phyloP scores from a whole-genome alignment of 495 filamentous ascomycete genomes.

The Penicillium macrosclerotiorum region DNA sequence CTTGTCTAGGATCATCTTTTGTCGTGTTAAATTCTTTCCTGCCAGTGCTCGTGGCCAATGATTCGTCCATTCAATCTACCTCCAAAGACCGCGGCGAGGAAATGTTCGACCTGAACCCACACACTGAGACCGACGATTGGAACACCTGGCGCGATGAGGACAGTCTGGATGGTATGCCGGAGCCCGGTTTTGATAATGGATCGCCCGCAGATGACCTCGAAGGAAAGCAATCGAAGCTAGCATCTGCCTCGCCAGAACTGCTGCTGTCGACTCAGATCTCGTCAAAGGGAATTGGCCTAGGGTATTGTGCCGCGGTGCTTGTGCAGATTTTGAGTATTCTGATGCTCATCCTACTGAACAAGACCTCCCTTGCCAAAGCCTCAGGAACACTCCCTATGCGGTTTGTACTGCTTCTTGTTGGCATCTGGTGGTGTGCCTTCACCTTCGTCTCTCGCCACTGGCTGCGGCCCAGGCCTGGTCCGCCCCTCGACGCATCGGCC shows the following conservation, averaged over 20 bases:
- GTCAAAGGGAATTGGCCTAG: conserved; percentile 75
- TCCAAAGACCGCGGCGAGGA: conserved; percentile 24
- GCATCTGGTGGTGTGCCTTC: conserved; percentile 86
- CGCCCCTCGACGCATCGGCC: conserved; percentile 51
- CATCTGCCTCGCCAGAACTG: conserved; percentile 62
- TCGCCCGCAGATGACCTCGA: conserved; percentile 10
- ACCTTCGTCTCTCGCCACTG: conserved; percentile 79
- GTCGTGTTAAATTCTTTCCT: conserved; percentile 53
- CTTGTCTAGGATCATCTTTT: conserved; percentile 57
- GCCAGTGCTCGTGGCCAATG: conserved; percentile 48
- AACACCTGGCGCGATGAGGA: conserved; percentile 40
- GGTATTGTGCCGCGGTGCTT: conserved; percentile 73
- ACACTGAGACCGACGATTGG: conserved; percentile 20
- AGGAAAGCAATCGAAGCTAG: not conserved
- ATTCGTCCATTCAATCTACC: conserved; percentile 35
- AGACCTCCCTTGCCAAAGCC: conserved; percentile 49
- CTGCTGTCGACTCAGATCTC: conserved; percentile 77
- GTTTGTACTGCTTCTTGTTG: conserved; percentile 74
- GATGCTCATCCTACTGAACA: conserved; percentile 61
- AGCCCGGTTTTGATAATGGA: conserved; percentile 20
- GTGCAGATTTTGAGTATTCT: conserved; percentile 74
- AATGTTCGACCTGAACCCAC: conserved; percentile 19
- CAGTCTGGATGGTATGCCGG: conserved; percentile 19
- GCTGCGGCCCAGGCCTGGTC: conserved; percentile 80
- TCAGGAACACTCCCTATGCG: conserved; percentile 54